Evolutionary conservation across 768 basidiomycete species (phyloP), one percentile per base, ranked within the genome.

Genomic region (Boletus sp.): DNA sequence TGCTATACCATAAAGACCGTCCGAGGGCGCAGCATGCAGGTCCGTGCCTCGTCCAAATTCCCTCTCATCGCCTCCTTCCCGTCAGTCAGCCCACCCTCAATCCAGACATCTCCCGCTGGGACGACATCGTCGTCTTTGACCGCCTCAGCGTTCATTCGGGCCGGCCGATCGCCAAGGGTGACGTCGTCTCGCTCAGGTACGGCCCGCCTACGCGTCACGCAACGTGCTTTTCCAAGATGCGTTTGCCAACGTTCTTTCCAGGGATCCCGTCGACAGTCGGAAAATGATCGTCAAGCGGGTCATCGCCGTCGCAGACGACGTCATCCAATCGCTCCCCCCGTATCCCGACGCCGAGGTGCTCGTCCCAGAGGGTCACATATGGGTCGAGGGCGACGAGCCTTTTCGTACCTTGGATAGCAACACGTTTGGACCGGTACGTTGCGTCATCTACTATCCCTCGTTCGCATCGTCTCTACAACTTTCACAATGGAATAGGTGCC

Each of bases 21-120:
- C 12, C 76, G 74, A 9, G 89, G 87, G 5, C 74, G 81, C 47
- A 89, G 87, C 63, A 90, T 90, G 88, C 86, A 89, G 85, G 88
- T 87, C 60, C 46, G 63, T 52, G 4, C 4, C 9, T 10, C 54
- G 75, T 49, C 3, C 49, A 33, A 28, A 46, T 9, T 33, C 14
- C 20, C 24, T 40, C 10, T 18, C 37, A 14, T 10, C 5, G 42
- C 35, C 37, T 50, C 46, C 42, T 45, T 45, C 48, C 54, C 74
- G 72, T 66, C 75, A 85, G 83, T 80, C 68, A 80, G 78, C 79
- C 89, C 32, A 88, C 86, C 33, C 77, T 91, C 54, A 91, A 90
- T 66, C 89, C 89, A 35, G 83, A 90, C 66, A 76, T 78, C 5
- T 90, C 87, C 2, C 10, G 53, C 8, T 83, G 76, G 77, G 77